Evolutionary conservation across 306 rosid genomes (phyloP).

Genomic region (Cucurbita pepo): DNA sequence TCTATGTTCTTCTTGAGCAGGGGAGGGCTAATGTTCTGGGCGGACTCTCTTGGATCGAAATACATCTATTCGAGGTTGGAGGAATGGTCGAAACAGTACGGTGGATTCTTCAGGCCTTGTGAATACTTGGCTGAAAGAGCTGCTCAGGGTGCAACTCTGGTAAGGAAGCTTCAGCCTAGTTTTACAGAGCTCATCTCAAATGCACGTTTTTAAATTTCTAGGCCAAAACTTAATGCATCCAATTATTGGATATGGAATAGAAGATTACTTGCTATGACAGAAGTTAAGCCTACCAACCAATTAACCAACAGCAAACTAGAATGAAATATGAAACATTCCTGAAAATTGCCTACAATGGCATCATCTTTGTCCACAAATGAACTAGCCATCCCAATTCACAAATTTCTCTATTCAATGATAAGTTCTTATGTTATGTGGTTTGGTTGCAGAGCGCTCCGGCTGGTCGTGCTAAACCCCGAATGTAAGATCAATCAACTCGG

Average conservation of each 20-base stretch:
- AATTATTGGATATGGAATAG: neutral
- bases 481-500: neutral
- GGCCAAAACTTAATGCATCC: neutral
- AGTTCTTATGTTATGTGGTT: neutral
- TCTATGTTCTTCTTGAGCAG: slow-evolving; percentile 23
- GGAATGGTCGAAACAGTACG: slow-evolving; percentile 70
- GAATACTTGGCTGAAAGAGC: slow-evolving; percentile 80
- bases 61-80: slow-evolving; percentile 69
- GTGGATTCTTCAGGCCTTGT: slow-evolving; percentile 84
- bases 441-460: neutral
- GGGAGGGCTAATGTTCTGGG: slow-evolving; percentile 97
- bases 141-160: slow-evolving; percentile 68
- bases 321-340: neutral
- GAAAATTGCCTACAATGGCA: too few species aligned
- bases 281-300: neutral
- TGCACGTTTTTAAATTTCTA: neutral
- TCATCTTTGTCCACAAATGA: neutral
- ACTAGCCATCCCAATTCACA: neutral
- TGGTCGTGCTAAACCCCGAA: neutral
- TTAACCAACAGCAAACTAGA: neutral
- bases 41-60: slow-evolving; percentile 78
- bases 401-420: neutral
- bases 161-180: slow-evolving; percentile 18
- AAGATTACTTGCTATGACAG: neutral
- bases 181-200: neutral